These are phyloP conservation scores for Hygrophorus pudorinus DNA, from an alignment of 768 basidiomycete genomes.

Conservation along the genomic window DNA sequence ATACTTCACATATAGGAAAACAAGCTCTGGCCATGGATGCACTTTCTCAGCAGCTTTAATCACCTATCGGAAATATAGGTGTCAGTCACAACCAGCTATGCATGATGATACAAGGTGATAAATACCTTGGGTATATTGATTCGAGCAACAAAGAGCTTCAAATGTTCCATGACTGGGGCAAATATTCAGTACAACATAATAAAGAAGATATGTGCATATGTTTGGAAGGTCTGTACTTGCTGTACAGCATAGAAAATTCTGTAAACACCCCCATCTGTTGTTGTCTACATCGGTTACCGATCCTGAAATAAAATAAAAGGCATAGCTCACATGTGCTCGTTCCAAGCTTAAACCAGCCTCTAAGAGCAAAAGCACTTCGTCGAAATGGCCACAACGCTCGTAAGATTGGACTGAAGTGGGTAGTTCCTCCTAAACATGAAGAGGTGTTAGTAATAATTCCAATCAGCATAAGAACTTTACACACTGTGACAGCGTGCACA, in stretches of 20 bases:
- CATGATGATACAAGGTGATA: background rate
- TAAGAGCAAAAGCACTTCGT: no score
- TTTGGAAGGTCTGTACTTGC: no score
- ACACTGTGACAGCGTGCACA: no score
- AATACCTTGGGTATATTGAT: conserved; percentile 97
- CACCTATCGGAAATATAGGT: conserved; percentile 33
- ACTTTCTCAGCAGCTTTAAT: conserved; percentile 94
- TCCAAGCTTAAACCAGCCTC: no score
- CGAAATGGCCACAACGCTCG: conserved; percentile 82
- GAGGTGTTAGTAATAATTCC: no score
- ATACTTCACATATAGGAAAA: conserved; percentile 98
- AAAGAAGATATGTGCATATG: conserved; percentile 1
- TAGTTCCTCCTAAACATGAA: no score
- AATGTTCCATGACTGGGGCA: conserved; percentile 87
- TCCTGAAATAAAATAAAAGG: conserved; percentile 9
- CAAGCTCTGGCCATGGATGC: conserved; percentile 96
- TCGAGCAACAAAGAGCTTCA: conserved; percentile 90
- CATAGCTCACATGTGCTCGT: conserved; percentile 51
- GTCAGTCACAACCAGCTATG: background rate
- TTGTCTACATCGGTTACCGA: no score
- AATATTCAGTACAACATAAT: background rate
- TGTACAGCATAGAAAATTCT: no score
- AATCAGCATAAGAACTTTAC: no score
- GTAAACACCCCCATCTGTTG: no score
- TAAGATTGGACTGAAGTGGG: conserved; percentile 73